Base-by-base conservation (phyloP, 805 yeast species). In the Sugiyamaella marilandica region DNA sequence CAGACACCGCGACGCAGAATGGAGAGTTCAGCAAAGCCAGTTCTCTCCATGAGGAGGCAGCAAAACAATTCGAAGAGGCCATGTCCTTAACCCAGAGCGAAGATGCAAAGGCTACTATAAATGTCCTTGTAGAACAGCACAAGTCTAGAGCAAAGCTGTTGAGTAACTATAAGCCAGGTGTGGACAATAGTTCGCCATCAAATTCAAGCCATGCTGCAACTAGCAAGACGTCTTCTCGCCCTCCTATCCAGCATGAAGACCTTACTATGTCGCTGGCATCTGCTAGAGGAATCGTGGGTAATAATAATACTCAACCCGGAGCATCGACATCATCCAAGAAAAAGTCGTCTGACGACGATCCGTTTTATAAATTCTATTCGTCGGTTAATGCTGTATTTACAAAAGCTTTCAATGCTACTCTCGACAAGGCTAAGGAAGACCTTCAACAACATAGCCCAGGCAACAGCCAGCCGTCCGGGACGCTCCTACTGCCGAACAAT, bases 1-100 rank as follows among this genome's bases (percentile, higher is more conserved):
- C 85, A 0, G 85, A 83, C 55, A 63, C 68, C 26, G 73, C 78
- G 10, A 71, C 74, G 1, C 55, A 72, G 31, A 69, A 71, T 44
- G 75, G 75, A 8, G 77, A 79, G 41, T 70, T 70, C 34, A 58
- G 62, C 5, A 69, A 69, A 21, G 80, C 84, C 0, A 67, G 75
- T 5, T 54, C 59, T 2, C 58, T 65, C 9, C 80, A 77, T 58
- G 54, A 56, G 8, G 63, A 69, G 16, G 75, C 81, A 0, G 62
- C 75, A 4, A 61, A 58, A 0, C 52, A 63, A 49, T 69, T 77
- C 48, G 59, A 60, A 5, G 57, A 65, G 32, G 70, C 68, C 2
- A 53, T 61, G 0, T 49, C 32, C 3, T 52, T 49, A 5, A 59
- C 70, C 0, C 56, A 60, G 1, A 65, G 65, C 44, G 57, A 58